Evolutionary conservation across 768 basidiomycete genomes (phyloP).

Genomic region (Suillus sp.): DNA sequence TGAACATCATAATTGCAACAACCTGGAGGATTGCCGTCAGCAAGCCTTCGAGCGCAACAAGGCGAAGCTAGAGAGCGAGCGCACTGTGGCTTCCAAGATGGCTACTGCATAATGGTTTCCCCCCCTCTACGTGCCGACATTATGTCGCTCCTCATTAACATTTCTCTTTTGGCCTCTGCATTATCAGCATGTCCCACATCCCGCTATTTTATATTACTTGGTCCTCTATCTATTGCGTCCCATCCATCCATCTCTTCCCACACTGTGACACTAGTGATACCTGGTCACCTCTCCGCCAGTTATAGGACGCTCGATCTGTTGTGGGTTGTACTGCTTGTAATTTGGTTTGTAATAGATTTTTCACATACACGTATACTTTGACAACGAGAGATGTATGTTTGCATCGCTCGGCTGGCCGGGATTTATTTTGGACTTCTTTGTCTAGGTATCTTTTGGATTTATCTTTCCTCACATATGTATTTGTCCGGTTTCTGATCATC

Average conservation of each 20-base stretch:
- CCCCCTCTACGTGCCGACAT: constrained; percentile 7
- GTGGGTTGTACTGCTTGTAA: constrained; percentile 7
- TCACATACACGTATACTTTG: constrained; percentile 2
- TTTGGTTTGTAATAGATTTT: constrained; percentile 9
- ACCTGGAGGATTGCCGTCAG: constrained; percentile 82
- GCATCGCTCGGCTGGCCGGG: not conserved
- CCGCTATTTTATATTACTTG: constrained; percentile 6
- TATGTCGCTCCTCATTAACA: not conserved
- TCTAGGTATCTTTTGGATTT: not conserved
- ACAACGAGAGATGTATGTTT: not conserved
- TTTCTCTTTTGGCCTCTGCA: constrained; percentile 7
- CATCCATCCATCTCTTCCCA: constrained; percentile 2
- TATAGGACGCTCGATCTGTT: constrained; percentile 4
- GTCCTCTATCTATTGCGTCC: constrained; percentile 5
- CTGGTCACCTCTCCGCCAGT: constrained; percentile 1
- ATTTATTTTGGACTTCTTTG: not conserved
- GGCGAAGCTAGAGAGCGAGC: constrained; percentile 83
- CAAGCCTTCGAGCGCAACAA: constrained; percentile 90
- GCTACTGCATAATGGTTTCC: constrained; percentile 58
- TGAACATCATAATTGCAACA: constrained; percentile 84
- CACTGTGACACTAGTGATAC: constrained; percentile 5
- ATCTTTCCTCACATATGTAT: constrained; percentile 4
- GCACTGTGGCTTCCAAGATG: constrained; percentile 86
- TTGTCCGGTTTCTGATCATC: constrained; percentile 1
- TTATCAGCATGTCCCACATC: constrained; percentile 5